Percentiles rank a stretch among this genome's conserved stretches.
phyloP scores from a whole-genome alignment of 495 filamentous ascomycete species.

The Tuber melanosporum region DNA sequence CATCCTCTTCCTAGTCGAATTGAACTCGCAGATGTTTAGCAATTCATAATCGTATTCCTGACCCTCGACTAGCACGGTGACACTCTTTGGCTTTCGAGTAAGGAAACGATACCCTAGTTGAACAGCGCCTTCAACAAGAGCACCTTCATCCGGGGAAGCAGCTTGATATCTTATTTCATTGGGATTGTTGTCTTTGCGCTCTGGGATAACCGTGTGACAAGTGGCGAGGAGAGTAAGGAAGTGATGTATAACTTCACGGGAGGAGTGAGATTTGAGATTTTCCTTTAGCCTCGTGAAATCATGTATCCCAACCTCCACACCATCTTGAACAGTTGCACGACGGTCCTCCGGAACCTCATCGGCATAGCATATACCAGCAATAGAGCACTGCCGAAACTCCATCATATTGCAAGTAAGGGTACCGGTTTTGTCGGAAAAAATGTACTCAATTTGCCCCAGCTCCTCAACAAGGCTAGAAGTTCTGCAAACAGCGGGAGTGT shows the following conservation, averaged over 20 bases:
- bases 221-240: slow-evolving; percentile 82
- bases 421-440: slow-evolving; percentile 98
- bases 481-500: slow-evolving; percentile 90
- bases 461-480: slow-evolving; percentile 97
- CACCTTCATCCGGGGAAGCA: slow-evolving; percentile 94
- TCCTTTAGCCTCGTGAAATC: slow-evolving; percentile 72
- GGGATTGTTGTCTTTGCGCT: slow-evolving; percentile 65
- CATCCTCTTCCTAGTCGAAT: slow-evolving; percentile 96
- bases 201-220: slow-evolving; percentile 97
- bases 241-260: slow-evolving; percentile 68
- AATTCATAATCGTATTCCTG: slow-evolving; percentile 78
- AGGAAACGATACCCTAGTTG: slow-evolving; percentile 80
- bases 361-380: slow-evolving; percentile 88
- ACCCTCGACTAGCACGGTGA: slow-evolving; percentile 68
- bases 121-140: slow-evolving; percentile 87
- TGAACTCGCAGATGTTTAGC: slow-evolving; percentile 95
- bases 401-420: slow-evolving; percentile 99
- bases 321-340: slow-evolving; percentile 67
- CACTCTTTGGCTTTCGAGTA: slow-evolving; percentile 78
- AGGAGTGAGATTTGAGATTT: slow-evolving; percentile 66
- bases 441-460: slow-evolving; percentile 94
- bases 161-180: slow-evolving; percentile 93
- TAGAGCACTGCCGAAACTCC: slow-evolving; percentile 94
- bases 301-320: slow-evolving; percentile 70
- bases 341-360: slow-evolving; percentile 91